Conservation (phyloP, 352 stramenopile genomes). For the Phytophthora foliorum region DNA sequence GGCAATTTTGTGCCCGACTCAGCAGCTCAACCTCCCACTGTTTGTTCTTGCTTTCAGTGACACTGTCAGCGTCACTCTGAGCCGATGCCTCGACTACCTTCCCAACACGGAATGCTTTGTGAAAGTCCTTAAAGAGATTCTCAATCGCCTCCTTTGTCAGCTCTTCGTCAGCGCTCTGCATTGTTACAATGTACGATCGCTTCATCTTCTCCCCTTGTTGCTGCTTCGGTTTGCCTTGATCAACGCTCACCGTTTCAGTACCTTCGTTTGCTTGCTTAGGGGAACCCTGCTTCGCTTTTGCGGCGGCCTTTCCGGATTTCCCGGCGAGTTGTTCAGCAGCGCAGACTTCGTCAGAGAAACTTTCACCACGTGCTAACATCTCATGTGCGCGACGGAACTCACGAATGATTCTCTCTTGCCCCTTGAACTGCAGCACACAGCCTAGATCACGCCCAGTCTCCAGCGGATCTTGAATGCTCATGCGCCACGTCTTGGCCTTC, state of each 20-base stretch:
- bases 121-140: conserved; percentile 43
- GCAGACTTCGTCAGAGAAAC: conserved; percentile 60
- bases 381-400: conserved; percentile 72
- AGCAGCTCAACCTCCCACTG: conserved; percentile 52
- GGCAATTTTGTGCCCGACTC: conserved; percentile 39
- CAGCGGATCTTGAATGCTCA: conserved; percentile 90
- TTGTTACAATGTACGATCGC: conserved; percentile 41
- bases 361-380: conserved; percentile 55
- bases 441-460: conserved; percentile 84
- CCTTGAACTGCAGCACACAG: conserved; percentile 75
- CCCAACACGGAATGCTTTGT: conserved; percentile 48
- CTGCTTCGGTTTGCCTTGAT: conserved; percentile 20
- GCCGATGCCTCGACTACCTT: conserved; percentile 35
- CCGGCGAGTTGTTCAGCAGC: conserved; percentile 22
- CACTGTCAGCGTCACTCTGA: not conserved
- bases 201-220: conserved; percentile 32
- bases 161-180: conserved; percentile 48
- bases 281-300: conserved; percentile 11
- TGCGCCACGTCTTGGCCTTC: conserved; percentile 78
- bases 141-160: conserved; percentile 46
- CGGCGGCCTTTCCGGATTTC: conserved; percentile 18
- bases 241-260: not conserved
- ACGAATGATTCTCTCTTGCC: conserved; percentile 68
- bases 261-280: conserved; percentile 18
- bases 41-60: conserved; percentile 21